These are phyloP conservation scores for Acacia melanoxylon DNA, from an alignment of 306 rosid genomes.

Conservation along the genomic window DNA sequence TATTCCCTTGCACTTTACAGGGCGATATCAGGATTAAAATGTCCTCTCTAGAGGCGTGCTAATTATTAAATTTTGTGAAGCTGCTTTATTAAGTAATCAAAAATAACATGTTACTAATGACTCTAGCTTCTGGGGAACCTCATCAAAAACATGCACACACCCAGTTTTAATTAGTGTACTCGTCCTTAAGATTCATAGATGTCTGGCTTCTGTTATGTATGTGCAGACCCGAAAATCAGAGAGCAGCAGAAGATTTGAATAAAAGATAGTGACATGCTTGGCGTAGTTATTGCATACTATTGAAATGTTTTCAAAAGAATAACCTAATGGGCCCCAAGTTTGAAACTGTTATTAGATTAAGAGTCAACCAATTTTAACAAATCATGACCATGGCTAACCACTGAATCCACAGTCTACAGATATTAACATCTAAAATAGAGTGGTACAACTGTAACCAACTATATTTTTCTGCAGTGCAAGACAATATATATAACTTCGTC, in stretches of 20 bases:
- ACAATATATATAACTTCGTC: neutral
- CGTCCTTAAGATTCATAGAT: neutral
- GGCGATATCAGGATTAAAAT: constrained; percentile 13
- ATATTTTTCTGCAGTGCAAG: neutral
- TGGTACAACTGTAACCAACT: constrained; percentile 50
- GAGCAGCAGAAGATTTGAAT: neutral
- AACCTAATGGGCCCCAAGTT: constrained; percentile 33
- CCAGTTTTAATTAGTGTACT: neutral
- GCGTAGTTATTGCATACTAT: neutral
- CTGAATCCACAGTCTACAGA: constrained; percentile 48
- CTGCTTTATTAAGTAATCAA: constrained; percentile 17
- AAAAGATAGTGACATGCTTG: neutral
- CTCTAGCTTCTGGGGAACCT: neutral
- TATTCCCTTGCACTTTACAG: constrained; percentile 71
- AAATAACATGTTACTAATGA: neutral
- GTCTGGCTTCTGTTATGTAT: neutral
- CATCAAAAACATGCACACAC: neutral
- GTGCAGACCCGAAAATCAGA: neutral
- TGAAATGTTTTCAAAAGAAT: constrained; percentile 31
- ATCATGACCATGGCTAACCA: constrained; percentile 36
- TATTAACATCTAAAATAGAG: constrained; percentile 32
- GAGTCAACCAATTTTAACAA: constrained; percentile 65
- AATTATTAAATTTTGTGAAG: neutral
- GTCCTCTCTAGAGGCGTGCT: neutral
- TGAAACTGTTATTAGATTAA: constrained; percentile 43